Percentiles rank a stretch among this genome's conserved stretches.
phyloP scores from a whole-genome alignment of 2,329 filamentous ascomycete species.

The Aspergillus fischeri region DNA sequence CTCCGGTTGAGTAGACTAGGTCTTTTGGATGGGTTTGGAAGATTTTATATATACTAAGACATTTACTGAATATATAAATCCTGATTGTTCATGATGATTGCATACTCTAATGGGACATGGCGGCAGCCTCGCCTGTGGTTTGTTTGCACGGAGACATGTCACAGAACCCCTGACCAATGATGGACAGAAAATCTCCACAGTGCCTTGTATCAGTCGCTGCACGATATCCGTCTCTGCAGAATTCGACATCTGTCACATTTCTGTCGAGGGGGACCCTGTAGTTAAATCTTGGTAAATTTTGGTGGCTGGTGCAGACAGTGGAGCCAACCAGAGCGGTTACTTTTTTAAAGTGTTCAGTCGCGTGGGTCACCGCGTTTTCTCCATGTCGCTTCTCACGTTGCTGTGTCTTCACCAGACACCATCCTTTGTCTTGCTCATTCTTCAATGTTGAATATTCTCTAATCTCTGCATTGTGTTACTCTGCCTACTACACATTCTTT shows the following conservation, averaged over 20 bases:
- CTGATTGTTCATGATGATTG: not conserved
- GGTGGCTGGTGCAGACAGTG: not conserved
- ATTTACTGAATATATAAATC: not conserved
- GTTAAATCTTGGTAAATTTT: not conserved
- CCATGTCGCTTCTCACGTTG: not conserved
- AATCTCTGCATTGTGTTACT: not conserved
- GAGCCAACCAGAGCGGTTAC: not conserved
- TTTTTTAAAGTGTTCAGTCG: not conserved
- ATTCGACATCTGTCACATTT: not conserved
- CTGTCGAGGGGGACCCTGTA: not conserved
- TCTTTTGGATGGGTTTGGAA: not conserved
- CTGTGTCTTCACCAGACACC: not conserved
- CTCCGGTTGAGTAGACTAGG: slow-evolving; percentile 26
- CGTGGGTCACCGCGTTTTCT: not conserved
- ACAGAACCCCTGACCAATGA: not conserved
- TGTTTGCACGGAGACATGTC: not conserved
- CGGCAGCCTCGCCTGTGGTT: not conserved
- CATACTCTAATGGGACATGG: not conserved
- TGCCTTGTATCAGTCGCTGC: not conserved
- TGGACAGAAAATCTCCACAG: not conserved
- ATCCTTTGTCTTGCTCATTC: not conserved
- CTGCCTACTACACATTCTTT: not conserved
- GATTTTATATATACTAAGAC: not conserved
- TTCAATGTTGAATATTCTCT: not conserved
- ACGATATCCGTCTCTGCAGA: not conserved